phyloP scores from a whole-genome alignment of 179 eudicot species.

The Patellifolia procumbens region DNA sequence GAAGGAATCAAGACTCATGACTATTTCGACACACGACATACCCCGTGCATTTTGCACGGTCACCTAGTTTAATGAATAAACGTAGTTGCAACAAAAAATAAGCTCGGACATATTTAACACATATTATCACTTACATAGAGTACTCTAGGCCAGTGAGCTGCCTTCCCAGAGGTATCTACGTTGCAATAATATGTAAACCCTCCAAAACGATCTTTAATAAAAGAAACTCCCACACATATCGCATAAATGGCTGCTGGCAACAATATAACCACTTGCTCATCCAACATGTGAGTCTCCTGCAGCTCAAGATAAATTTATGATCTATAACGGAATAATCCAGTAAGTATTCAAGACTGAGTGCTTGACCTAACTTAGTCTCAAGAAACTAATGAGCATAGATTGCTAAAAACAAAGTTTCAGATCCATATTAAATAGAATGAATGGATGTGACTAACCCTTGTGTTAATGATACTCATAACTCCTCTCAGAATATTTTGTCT shows the following conservation, averaged over 20 bases:
- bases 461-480: constrained; percentile 51
- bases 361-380: neutral
- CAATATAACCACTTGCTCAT: constrained; percentile 55
- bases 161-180: constrained; percentile 39
- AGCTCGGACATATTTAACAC: too few species aligned
- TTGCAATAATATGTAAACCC: constrained; percentile 32
- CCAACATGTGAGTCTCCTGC: constrained; percentile 59
- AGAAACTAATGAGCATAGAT: neutral
- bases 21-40: too few species aligned
- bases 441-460: constrained; percentile 56
- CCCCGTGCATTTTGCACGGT: too few species aligned
- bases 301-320: constrained; percentile 17
- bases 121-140: constrained; percentile 1
- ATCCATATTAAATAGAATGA: neutral
- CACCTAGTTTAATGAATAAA: too few species aligned
- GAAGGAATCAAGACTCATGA: too few species aligned
- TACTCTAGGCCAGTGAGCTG: constrained; percentile 50
- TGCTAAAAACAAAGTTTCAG: neutral
- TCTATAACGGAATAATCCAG: neutral
- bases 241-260: constrained; percentile 83
- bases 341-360: neutral
- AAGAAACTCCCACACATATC: constrained; percentile 67
- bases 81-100: neutral
- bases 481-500: constrained; percentile 73
- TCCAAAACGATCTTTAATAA: constrained; percentile 37